Conservation (phyloP, 2,329 filamentous ascomycete species). For the Pseudogymnoascus sp. region DNA sequence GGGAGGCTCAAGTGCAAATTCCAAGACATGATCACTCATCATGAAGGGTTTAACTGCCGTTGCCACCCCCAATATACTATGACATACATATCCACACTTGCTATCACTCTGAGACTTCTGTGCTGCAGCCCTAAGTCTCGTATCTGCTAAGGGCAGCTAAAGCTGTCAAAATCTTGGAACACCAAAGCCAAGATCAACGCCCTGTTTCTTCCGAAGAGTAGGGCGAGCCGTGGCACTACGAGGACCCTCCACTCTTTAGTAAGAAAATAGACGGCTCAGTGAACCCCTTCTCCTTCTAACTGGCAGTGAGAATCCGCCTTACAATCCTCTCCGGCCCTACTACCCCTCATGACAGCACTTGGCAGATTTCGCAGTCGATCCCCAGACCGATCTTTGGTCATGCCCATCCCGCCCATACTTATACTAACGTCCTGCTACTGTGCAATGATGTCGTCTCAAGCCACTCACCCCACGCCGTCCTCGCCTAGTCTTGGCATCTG, state of each 20-base stretch:
- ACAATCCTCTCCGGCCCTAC: background rate
- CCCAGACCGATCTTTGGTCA: background rate
- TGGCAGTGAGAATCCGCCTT: background rate
- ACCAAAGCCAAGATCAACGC: background rate
- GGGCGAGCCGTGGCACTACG: background rate
- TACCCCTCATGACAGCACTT: background rate
- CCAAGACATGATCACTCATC: background rate
- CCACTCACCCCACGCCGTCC: background rate
- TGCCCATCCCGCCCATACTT: background rate
- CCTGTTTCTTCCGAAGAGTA: background rate
- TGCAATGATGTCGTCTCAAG: conserved; percentile 3
- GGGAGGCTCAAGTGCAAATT: background rate
- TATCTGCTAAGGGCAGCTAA: background rate
- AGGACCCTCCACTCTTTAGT: background rate
- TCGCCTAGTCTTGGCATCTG: background rate
- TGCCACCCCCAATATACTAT: background rate
- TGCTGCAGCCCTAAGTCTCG: background rate
- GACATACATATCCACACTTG: background rate
- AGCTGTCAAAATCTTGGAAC: background rate
- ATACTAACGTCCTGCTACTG: background rate
- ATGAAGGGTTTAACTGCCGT: background rate
- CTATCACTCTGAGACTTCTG: background rate
- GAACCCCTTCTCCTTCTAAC: background rate
- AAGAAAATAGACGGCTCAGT: background rate
- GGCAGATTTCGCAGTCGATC: background rate